These are phyloP conservation scores for Biancaea sappan DNA, from an alignment of 306 rosid species.

Conservation along the genomic window DNA sequence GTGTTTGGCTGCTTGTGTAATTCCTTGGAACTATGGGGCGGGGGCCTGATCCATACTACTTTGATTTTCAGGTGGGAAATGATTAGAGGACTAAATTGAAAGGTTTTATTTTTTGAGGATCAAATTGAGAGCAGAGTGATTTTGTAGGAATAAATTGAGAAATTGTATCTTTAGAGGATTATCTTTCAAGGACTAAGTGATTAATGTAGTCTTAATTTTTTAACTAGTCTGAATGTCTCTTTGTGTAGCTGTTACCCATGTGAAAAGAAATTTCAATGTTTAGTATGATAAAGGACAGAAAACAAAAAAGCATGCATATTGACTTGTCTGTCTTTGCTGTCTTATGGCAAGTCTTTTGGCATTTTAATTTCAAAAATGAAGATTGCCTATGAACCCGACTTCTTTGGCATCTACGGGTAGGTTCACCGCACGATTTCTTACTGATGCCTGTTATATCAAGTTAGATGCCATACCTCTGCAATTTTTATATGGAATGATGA, in stretches of 20 bases:
- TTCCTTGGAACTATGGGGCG: slow-evolving; percentile 12
- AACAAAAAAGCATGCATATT: slow-evolving; percentile 5
- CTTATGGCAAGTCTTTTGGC: too few species aligned
- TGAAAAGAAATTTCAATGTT: slow-evolving; percentile 13
- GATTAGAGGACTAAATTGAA: too few species aligned
- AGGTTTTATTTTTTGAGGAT: too few species aligned
- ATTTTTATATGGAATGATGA: neutral
- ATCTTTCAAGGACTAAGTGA: too few species aligned
- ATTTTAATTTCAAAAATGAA: too few species aligned
- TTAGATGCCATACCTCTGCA: neutral
- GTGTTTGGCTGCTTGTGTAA: slow-evolving; percentile 5
- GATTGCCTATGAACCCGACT: slow-evolving; percentile 9
- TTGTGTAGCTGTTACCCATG: neutral
- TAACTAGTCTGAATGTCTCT: neutral
- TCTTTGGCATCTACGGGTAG: slow-evolving; percentile 14
- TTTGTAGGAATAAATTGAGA: too few species aligned
- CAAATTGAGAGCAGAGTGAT: too few species aligned
- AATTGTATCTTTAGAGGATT: too few species aligned
- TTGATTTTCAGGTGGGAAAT: too few species aligned
- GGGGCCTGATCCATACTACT: slow-evolving; percentile 1
- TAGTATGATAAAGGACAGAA: neutral
- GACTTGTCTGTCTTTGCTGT: neutral
- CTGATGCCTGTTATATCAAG: neutral
- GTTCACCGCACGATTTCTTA: neutral
- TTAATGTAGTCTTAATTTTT: too few species aligned